A percentile compares a stretch with the other conserved stretches of the same genome.
phyloP scores from a whole-genome alignment of 192 early-diverging fungal species.

The Spinellus fusiger region DNA sequence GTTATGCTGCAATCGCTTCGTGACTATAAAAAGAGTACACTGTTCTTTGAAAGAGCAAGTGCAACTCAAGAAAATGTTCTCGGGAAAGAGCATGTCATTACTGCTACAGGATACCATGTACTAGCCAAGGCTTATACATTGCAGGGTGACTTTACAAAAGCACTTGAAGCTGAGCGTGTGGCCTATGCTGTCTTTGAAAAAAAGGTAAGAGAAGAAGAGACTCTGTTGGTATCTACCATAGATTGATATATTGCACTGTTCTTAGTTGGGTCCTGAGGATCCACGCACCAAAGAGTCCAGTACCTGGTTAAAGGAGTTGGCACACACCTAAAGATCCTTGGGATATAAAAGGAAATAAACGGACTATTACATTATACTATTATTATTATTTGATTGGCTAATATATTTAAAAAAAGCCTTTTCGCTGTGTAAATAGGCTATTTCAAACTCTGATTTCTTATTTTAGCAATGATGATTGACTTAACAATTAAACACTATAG shows the following conservation, averaged over 20 bases:
- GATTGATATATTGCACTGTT: not conserved
- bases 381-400: no score
- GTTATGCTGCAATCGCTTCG: slow-evolving; percentile 70
- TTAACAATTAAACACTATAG: no score
- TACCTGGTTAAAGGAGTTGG: slow-evolving; percentile 60
- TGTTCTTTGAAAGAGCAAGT: slow-evolving; percentile 69
- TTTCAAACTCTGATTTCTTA: no score
- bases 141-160: slow-evolving; percentile 66
- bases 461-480: no score
- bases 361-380: no score
- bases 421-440: no score
- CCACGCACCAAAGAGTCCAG: slow-evolving; percentile 64
- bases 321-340: no score
- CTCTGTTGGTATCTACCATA: not conserved
- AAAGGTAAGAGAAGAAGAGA: slow-evolving; percentile 28
- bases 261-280: slow-evolving; percentile 64
- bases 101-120: slow-evolving; percentile 64
- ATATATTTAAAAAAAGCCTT: no score
- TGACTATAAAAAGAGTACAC: slow-evolving; percentile 50
- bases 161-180: slow-evolving; percentile 63
- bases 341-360: no score
- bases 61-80: slow-evolving; percentile 60
- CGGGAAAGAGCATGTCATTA: slow-evolving; percentile 63
- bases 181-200: slow-evolving; percentile 57
- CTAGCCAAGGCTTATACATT: slow-evolving; percentile 73